Evolutionary conservation across 2,329 filamentous ascomycete genomes (phyloP).

Genomic region (Alternaria panax): DNA sequence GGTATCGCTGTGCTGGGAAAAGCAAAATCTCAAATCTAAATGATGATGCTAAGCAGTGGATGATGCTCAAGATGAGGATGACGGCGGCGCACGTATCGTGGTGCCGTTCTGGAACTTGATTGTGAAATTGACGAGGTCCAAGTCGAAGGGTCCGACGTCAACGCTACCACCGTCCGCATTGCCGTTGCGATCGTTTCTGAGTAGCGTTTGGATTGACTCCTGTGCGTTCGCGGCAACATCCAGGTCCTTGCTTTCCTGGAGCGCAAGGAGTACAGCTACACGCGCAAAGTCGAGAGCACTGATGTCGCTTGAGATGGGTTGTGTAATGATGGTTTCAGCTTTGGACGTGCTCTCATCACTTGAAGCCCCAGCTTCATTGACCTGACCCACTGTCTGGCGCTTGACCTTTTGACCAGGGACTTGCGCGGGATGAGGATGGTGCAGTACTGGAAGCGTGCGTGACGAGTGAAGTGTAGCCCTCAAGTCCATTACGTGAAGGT

Average conservation of each 20-base stretch:
- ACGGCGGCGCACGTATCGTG: conserved; percentile 28
- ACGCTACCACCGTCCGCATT: conserved; percentile 33
- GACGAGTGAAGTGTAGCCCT: conserved; percentile 30
- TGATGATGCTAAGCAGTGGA: not conserved
- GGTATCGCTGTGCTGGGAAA: conserved; percentile 26
- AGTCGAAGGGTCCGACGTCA: conserved; percentile 39
- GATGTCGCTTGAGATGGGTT: conserved; percentile 47
- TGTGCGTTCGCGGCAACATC: conserved; percentile 54
- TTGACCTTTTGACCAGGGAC: conserved; percentile 16
- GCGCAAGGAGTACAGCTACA: conserved; percentile 54
- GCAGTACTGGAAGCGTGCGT: conserved; percentile 33
- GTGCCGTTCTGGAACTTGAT: conserved; percentile 47
- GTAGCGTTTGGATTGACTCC: conserved; percentile 51
- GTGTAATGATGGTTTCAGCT: conserved; percentile 26
- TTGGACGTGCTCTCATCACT: conserved; percentile 20
- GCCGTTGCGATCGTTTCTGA: conserved; percentile 41
- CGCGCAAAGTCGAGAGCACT: conserved; percentile 56
- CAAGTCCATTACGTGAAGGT: conserved; percentile 30
- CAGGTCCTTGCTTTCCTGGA: conserved; percentile 53
- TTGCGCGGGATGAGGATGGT: conserved; percentile 30
- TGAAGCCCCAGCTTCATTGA: conserved; percentile 40
- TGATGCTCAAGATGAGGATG: conserved; percentile 6
- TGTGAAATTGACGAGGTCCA: conserved; percentile 42
- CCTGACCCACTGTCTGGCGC: conserved; percentile 44
- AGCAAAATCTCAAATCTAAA: not conserved